Conservation (phyloP, 1,284 basidiomycete genomes). For the Cryptococcus sp. region DNA sequence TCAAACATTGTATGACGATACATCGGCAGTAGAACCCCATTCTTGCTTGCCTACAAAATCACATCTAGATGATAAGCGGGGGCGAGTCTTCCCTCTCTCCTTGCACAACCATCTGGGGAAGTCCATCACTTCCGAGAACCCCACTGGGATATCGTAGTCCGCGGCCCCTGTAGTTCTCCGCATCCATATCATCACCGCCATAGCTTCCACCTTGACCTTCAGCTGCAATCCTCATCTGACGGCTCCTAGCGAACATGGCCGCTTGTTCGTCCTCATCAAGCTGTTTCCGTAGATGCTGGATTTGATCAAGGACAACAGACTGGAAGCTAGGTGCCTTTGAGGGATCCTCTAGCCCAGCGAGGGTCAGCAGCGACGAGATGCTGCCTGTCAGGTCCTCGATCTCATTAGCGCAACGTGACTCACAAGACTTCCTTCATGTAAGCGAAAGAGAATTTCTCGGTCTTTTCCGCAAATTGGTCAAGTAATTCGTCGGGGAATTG, state of each 20-base stretch:
- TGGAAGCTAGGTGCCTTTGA: constrained; percentile 50
- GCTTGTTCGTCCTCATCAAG: constrained; percentile 10
- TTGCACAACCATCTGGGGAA: background rate
- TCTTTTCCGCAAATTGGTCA: constrained; percentile 57
- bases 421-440: constrained; percentile 81
- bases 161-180: too few relatives aligned
- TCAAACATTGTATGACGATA: too few relatives aligned
- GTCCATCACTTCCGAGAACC: background rate
- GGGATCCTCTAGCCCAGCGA: constrained; percentile 23
- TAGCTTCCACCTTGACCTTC: too few relatives aligned
- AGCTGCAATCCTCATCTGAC: too few relatives aligned
- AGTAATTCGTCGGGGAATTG: constrained; percentile 63
- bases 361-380: constrained; percentile 28
- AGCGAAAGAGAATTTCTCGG: constrained; percentile 68
- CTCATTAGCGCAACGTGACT: constrained; percentile 33
- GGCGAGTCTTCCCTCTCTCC: too few relatives aligned
- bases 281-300: constrained; percentile 52
- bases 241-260: too few relatives aligned
- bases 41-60: too few relatives aligned
- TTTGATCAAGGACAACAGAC: constrained; percentile 55
- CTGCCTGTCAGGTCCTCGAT: constrained; percentile 7
- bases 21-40: too few relatives aligned
- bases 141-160: background rate
- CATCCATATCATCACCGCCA: too few relatives aligned
- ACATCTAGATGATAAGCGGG: too few relatives aligned